Evolutionary conservation across 2,329 filamentous ascomycete species (phyloP), one percentile per base, ranked within the genome.

Genomic region (Talaromyces sp.): DNA sequence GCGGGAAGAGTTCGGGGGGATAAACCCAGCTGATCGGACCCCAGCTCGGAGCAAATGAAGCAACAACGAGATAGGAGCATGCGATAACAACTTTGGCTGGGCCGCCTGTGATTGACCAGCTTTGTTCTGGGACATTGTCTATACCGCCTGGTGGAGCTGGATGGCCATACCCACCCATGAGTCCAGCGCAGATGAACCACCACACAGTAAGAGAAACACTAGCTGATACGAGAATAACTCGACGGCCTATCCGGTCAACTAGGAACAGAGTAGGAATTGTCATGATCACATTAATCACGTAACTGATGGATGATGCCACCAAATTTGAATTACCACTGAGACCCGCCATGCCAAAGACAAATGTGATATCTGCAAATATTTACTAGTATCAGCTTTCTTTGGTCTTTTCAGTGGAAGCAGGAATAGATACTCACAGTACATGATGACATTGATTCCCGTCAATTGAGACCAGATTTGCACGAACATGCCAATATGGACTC

Each of bases 261-360:
- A 79, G 92, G 39, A 92, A 70, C n/a, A 93, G 80, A 1, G 89
- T 89, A 0, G 88, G 87, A 7, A 92, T 70, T 0, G 90, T 93
- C 85, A 90, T 89, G 47, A 85, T 58, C 2, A 93, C 88, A 68
- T 92, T 92, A 77, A 93, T 90, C 60, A 91, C 80, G 67, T 89
- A 90, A 65, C 89, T 85, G 58, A 90, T 89, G 7, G 82, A 83
- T 27, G 85, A 87, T 3, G 87, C 81, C 32, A 88, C 72, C n/a
- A 90, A 78, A 22, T 85, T 81, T 52, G 78, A 81, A 63, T 83
- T 78, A 10, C 80, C 80, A 2, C 72, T 75, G 3, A 87, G 73
- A 14, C 86, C 87, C 17, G 87, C 86, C 87, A 90, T 90, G 9
- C 80, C 80, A 66, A 90, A 89, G 13, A 52, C 40, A 27, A 27